Evolutionary conservation across 176 grass and related monocot species (phyloP), one percentile per base, ranked within the genome.

Genomic region (Lolium multiflorum): DNA sequence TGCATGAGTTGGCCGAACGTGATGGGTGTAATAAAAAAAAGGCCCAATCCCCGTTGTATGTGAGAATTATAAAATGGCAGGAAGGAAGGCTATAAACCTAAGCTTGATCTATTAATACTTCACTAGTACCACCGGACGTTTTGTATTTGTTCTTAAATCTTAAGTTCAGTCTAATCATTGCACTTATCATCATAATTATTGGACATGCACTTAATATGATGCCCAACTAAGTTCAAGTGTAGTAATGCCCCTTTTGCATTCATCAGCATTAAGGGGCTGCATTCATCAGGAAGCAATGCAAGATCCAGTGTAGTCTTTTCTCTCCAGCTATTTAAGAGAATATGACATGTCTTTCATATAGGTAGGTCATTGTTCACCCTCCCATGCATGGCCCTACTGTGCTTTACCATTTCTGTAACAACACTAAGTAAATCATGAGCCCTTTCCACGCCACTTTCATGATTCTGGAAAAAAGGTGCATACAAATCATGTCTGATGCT

Each of bases 331-430:
- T 26, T 74, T 54, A 83, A 70, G 50, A 82, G 41, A 77, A 78
- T 35, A 52, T 87, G 73, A 79, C 80, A 82, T 46, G 79, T 57
- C 65, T 49, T 78, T 55, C 39, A 78, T n/a, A 8, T 55, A 5
- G 16, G 62, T 38, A 20, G 69, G 69, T 11, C 72, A 77, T 48
- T 82, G 59, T 68, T 82, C 80, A 77, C n/a, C 51, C 50, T 18
- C 41, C 17, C 50, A 59, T 35, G 81, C 75, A 84, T 74, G 75
- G 16, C 22, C 81, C 46, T 84, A 62, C 56, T 52, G n/a, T 90
- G 67, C 25, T 75, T 84, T 79, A 75, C 76, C 81, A 84, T 81
- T 91, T 91, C 25, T 91, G 76, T 20, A 81, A 52, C 81, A 81
- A 44, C 81, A 75, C 59, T 72, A 50, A 39, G 84, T 80, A 68